Conservation (phyloP, 345 rosid species). For the Tarenaya hassleriana region DNA sequence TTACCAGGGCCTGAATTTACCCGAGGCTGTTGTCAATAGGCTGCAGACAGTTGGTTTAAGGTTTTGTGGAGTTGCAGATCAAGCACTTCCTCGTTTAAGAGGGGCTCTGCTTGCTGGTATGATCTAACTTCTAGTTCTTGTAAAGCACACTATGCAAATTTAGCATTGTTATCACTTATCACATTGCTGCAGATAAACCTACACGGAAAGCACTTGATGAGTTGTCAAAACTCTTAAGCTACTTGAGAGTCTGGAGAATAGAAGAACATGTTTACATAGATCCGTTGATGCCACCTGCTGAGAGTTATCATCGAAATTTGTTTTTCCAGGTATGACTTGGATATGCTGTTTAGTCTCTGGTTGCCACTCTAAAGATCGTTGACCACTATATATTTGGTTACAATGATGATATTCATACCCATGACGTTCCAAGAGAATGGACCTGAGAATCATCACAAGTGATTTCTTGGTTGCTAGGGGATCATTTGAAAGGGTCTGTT, state of each 20-base stretch:
- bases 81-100: constrained; percentile 89
- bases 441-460: background rate
- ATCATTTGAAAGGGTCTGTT: constrained; percentile 1
- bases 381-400: constrained; percentile 2
- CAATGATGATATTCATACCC: background rate
- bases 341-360: constrained; percentile 10
- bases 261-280: constrained; percentile 67
- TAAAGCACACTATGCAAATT: background rate
- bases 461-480: constrained; percentile 7
- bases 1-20: constrained; percentile 82
- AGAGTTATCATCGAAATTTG: constrained; percentile 69
- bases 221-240: constrained; percentile 61
- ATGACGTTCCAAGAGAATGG: background rate
- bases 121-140: background rate
- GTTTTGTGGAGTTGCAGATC: constrained; percentile 88
- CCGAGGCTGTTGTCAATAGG: constrained; percentile 84
- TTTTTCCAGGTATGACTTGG: constrained; percentile 65
- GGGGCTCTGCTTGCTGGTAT: constrained; percentile 91
- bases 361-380: constrained; percentile 1
- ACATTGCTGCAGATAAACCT: constrained; percentile 55
- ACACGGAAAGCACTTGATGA: constrained; percentile 88
- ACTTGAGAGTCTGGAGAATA: constrained; percentile 81
- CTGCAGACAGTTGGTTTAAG: constrained; percentile 87
- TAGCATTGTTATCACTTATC: constrained; percentile 10
- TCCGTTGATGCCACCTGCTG: constrained; percentile 87